Evolutionary conservation across 805 yeast genomes (phyloP), one percentile per base, ranked within the genome.

Genomic region (Candida golubevii): DNA sequence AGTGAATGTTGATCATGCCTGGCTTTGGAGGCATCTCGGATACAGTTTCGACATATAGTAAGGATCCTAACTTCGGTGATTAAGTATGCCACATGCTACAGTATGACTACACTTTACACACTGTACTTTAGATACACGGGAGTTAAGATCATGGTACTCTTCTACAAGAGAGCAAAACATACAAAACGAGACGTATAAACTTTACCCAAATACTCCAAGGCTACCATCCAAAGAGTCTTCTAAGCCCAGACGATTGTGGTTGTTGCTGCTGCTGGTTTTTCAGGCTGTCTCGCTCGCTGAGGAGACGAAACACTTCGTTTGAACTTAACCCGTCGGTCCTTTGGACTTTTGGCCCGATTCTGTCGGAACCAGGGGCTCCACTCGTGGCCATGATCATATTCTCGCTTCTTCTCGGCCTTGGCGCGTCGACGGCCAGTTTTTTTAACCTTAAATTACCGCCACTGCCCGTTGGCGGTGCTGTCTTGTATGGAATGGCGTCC

Each of bases 201-300:
- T 6, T 29, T 29, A 10, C 32, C 32, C n/a, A 29, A 10, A 10
- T 6, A 13, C 8, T 13, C 23, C 23, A 18, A 3, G 5, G 23
- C 35, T 36, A 69, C 75, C 75, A 70, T 6, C 74, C 74, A 54
- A 70, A 69, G 9, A 70, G 49, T 36, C 69, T 51, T 3, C 53
- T 38, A 11, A 50, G 38, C 12, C 55, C 54, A 3, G 46, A 13
- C 15, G 48, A 18, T 23, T 38, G 40, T 26, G 46, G 35, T 27
- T 35, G 46, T 33, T 38, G 26, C 30, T 39, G 36, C 32, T 29
- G 32, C n/a, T 12, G n/a, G n/a, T 29, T 18, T 18, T 18, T 18
- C 23, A 18, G 5, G 14, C 8, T 34, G 27, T 48, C 53, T 10
- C 55, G 46, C 40, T 42, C 44, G 32, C 54, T 55, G 23, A 56